phyloP scores from a whole-genome alignment of 2,329 filamentous ascomycete genomes.

The Graphium sp. region DNA sequence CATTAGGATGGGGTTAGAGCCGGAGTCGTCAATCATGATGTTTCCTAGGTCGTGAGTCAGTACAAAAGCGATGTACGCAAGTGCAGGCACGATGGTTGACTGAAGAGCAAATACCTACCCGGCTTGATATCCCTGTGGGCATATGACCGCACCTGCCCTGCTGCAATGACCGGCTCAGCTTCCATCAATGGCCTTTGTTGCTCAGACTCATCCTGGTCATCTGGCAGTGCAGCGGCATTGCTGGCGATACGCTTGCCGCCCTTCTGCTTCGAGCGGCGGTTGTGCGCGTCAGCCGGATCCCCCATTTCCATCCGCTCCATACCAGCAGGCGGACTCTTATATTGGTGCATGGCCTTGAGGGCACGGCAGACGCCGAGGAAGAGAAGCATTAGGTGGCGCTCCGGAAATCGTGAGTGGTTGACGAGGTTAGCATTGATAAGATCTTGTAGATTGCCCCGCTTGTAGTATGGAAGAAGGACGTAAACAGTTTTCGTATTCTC shows the following conservation, averaged over 20 bases:
- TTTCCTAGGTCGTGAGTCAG: slow-evolving; percentile 48
- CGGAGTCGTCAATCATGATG: slow-evolving; percentile 95
- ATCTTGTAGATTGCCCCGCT: slow-evolving; percentile 89
- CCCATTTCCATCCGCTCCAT: slow-evolving; percentile 37
- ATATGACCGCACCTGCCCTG: slow-evolving; percentile 61
- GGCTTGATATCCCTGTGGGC: slow-evolving; percentile 96
- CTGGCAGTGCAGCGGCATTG: slow-evolving; percentile 22
- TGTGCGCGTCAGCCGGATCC: slow-evolving; percentile 19
- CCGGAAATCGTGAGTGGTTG: slow-evolving; percentile 82
- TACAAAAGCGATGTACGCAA: slow-evolving; percentile 1
- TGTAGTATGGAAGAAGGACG: slow-evolving; percentile 88
- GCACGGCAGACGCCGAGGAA: slow-evolving; percentile 87
- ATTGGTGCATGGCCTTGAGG: slow-evolving; percentile 81
- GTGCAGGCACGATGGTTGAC: slow-evolving; percentile 1
- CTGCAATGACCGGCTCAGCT: slow-evolving; percentile 52
- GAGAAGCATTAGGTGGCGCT: slow-evolving; percentile 71
- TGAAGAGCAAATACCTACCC: slow-evolving; percentile 34
- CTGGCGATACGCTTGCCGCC: slow-evolving; percentile 12
- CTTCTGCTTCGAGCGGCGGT: slow-evolving; percentile 20
- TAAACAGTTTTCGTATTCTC: slow-evolving; percentile 79
- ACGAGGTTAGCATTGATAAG: slow-evolving; percentile 97
- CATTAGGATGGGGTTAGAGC: slow-evolving; percentile 84
- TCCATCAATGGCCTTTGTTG: slow-evolving; percentile 77
- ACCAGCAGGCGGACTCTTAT: slow-evolving; percentile 35
- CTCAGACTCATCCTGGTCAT: slow-evolving; percentile 53